Percentiles rank a stretch among this genome's conserved stretches.
phyloP scores from a whole-genome alignment of 1,284 basidiomycete species.

The Chalciporus sp. region DNA sequence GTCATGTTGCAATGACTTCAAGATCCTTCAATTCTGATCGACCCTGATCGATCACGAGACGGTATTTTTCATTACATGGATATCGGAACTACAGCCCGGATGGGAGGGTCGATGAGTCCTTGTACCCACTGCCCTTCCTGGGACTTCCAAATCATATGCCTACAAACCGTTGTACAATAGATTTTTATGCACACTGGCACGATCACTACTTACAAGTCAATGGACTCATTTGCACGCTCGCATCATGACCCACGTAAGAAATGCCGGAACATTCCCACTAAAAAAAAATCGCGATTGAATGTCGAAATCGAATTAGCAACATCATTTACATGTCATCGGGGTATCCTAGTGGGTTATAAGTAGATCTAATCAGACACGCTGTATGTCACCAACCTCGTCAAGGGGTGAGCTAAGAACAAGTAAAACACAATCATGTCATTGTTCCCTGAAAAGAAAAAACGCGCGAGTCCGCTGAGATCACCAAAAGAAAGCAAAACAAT shows the following conservation, averaged over 20 bases:
- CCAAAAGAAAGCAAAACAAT: background rate
- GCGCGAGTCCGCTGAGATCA: background rate
- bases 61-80: background rate
- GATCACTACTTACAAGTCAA: no score
- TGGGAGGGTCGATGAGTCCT: background rate
- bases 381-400: conserved; percentile 10
- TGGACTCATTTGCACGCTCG: background rate
- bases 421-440: background rate
- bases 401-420: background rate
- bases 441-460: background rate
- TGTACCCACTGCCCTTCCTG: no score
- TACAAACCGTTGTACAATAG: background rate
- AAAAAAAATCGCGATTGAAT: background rate
- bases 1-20: no score
- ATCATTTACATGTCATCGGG: background rate
- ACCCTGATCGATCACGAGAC: background rate
- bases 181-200: no score
- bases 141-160: background rate
- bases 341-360: background rate
- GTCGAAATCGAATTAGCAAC: conserved; percentile 3
- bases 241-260: no score
- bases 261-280: background rate
- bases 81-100: background rate
- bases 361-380: conserved; percentile 7
- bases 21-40: background rate